Conservation (phyloP, 2,329 filamentous ascomycete genomes). For the Pyrenochaeta sp. region DNA sequence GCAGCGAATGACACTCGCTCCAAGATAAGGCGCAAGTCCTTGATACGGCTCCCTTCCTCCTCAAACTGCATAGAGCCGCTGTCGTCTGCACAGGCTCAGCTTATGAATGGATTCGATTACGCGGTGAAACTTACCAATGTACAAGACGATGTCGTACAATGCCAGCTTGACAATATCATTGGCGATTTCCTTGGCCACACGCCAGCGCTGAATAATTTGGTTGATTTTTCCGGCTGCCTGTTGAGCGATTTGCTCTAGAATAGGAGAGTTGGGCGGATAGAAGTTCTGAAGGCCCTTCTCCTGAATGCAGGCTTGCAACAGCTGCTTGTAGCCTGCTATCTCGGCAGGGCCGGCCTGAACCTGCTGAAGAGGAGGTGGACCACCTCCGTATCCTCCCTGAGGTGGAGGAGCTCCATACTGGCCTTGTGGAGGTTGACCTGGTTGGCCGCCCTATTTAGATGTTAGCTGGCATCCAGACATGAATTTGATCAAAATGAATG, state of each 20-base stretch:
- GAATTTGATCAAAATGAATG: neutral
- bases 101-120: neutral
- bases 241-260: slow-evolving; percentile 61
- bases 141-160: slow-evolving; percentile 69
- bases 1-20: slow-evolving; percentile 70
- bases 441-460: slow-evolving; percentile 29
- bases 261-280: slow-evolving; percentile 64
- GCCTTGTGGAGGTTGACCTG: slow-evolving; percentile 43
- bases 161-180: slow-evolving; percentile 70
- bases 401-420: slow-evolving; percentile 45
- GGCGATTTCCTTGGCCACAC: slow-evolving; percentile 66
- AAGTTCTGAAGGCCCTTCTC: slow-evolving; percentile 68
- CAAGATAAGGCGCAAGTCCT: slow-evolving; percentile 71
- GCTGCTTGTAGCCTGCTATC: slow-evolving; percentile 64
- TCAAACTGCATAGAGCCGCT: slow-evolving; percentile 75
- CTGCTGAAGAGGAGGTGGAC: slow-evolving; percentile 44
- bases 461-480: slow-evolving; percentile 15
- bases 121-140: slow-evolving; percentile 55
- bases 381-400: slow-evolving; percentile 43
- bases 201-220: slow-evolving; percentile 65
- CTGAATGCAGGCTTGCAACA: slow-evolving; percentile 64
- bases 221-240: slow-evolving; percentile 61
- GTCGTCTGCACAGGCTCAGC: slow-evolving; percentile 60
- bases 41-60: slow-evolving; percentile 71
- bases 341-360: slow-evolving; percentile 59